Base-by-base conservation (phyloP, 805 yeast genomes). In the Maudiozyma serrabonitensis region DNA sequence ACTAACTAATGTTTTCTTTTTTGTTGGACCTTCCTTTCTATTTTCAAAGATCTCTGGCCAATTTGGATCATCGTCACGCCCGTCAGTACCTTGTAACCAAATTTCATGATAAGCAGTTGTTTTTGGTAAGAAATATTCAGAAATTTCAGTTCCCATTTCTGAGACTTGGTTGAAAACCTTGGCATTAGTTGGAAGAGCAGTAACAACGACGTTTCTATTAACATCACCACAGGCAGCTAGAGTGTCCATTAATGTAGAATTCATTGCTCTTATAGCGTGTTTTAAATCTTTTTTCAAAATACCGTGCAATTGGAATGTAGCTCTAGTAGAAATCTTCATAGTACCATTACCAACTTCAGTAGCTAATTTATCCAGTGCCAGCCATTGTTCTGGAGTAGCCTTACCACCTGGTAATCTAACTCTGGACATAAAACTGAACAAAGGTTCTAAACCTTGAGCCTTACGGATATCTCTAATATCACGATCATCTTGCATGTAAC, bases 191-290 rank as follows among this genome's bases (percentile, higher is more conserved):
- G 97, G 97, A 32, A 87, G 73, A n/a, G 96, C 95, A 51, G 91
- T 79, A 48, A 86, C 77, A 82, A 90, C 91, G 42, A 91, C 96
- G 64, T 91, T 91, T 78, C 98, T 84, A 72, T 87, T 87, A 42
- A 91, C 98, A 73, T 91, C 98, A 75, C 98, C 98, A 75, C 97
- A 91, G 1, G 98, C 98, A 52, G 95, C 98, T 52, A 91, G 77
- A 8, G 97, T 90, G 65, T 93, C 98, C 84, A 91, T 77, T 59
- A 91, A 76, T 6, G 82, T 84, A 16, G 95, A 73, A 67, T 91
- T 91, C 82, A 91, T 89, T 38, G 91, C 96, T 72, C 95, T 83
- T 56, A 91, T 88, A 1, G 95, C 82, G 9, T 93, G 87, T 68
- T 87, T 89, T 68, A 91, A 75, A 62, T 91, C 78, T 68, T 83